Conservation (phyloP, 1,284 basidiomycete species). For the Ceratobasidium sp. region DNA sequence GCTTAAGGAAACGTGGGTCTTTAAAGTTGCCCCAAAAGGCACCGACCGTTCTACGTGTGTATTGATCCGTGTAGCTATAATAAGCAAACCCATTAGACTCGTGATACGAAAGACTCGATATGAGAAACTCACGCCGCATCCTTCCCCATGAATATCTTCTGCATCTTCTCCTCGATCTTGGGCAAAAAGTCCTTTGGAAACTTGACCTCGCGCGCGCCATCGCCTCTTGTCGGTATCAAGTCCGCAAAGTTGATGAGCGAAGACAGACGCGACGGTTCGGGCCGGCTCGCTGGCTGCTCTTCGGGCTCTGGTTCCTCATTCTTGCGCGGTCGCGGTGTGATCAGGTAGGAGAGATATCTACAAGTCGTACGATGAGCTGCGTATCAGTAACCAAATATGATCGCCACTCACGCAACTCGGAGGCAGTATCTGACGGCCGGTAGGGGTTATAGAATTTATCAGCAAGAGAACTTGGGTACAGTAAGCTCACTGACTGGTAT, state of each 20-base stretch:
- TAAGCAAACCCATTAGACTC: background rate
- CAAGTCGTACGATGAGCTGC: constrained; percentile 71
- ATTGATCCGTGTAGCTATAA: constrained; percentile 84
- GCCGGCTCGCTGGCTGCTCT: constrained; percentile 62
- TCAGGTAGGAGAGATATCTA: constrained; percentile 76
- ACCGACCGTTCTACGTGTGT: constrained; percentile 88
- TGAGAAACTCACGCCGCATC: constrained; percentile 77
- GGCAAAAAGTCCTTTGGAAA: constrained; percentile 94
- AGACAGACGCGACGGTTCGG: constrained; percentile 71
- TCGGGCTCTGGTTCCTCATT: constrained; percentile 28
- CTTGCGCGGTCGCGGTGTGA: constrained; percentile 63
- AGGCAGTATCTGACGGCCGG: constrained; percentile 12
- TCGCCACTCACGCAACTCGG: constrained; percentile 29
- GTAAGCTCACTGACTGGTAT: constrained; percentile 72
- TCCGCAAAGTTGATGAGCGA: constrained; percentile 71
- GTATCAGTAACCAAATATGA: constrained; percentile 38
- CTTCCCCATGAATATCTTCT: constrained; percentile 91
- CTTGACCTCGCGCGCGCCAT: constrained; percentile 84
- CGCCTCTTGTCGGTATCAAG: constrained; percentile 74
- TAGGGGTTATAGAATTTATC: constrained; percentile 20
- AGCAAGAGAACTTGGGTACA: constrained; percentile 40
- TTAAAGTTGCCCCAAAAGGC: constrained; percentile 91
- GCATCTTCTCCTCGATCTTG: constrained; percentile 85
- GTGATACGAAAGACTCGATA: background rate
- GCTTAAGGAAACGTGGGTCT: constrained; percentile 83